A percentile compares a stretch with the other conserved stretches of the same genome.
phyloP scores from a whole-genome alignment of 257 asterid species.

The Echium plantagineum region DNA sequence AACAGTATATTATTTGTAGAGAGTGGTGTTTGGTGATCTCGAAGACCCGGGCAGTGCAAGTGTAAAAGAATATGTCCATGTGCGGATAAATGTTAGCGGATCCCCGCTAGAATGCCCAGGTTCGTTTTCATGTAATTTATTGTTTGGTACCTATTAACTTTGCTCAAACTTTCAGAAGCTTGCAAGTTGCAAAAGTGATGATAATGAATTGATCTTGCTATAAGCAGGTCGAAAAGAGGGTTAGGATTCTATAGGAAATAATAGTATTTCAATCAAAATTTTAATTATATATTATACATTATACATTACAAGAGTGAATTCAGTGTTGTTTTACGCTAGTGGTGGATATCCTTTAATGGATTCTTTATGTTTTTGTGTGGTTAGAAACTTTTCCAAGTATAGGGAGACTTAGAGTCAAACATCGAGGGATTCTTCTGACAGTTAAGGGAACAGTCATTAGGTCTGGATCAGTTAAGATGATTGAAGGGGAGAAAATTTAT shows the following conservation, averaged over 20 bases:
- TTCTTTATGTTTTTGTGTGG: neutral
- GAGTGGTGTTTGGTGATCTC: constrained; percentile 55
- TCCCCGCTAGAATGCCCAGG: constrained; percentile 98
- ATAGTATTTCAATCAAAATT: no score
- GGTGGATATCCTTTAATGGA: neutral
- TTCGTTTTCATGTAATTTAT: constrained; percentile 19
- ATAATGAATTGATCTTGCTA: neutral
- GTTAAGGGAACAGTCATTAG: constrained; percentile 92
- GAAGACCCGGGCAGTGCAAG: constrained; percentile 45
- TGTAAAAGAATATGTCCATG: constrained; percentile 59
- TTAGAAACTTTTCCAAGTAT: constrained; percentile 93
- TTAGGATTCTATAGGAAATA: neutral
- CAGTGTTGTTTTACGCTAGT: constrained; percentile 3
- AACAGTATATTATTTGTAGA: constrained; percentile 23
- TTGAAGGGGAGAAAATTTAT: constrained; percentile 81
- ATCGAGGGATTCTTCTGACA: constrained; percentile 85
- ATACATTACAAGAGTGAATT: constrained; percentile 1
- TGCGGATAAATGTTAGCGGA: constrained; percentile 67
- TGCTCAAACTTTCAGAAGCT: neutral
- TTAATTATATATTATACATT: no score
- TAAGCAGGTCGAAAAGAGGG: neutral
- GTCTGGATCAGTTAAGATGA: constrained; percentile 94
- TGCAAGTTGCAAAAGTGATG: neutral
- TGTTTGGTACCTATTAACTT: neutral
- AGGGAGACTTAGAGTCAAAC: constrained; percentile 87